Base-by-base conservation (phyloP, 2,329 filamentous ascomycete species). In the Ophiostoma piceae region DNA sequence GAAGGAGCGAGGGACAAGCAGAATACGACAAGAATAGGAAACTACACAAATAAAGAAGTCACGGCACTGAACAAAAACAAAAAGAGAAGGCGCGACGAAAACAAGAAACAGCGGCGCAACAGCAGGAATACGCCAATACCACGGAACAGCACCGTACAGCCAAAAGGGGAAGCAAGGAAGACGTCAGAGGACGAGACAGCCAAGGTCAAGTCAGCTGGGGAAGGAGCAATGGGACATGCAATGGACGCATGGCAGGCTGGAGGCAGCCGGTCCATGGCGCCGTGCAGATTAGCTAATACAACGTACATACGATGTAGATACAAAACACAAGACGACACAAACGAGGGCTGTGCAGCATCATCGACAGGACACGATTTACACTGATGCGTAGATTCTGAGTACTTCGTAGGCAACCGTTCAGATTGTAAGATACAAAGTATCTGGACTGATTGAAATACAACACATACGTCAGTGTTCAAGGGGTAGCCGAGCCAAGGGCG, bases 391-490 rank as follows among this genome's bases (percentile, higher is more conserved):
- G 3, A 57, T 29, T 29, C 26, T 29, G 26, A 29, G 26, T 29
- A 29, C 26, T 29, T 29, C 12, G 7, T 26, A 57, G 51, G 51
- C 51, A 57, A 3, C 51, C 22, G 51, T 57, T 11, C 35, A 35
- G 8, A 35, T 3, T 35, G 6, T 3, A 35, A 35, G 3, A n/a
- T n/a, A n/a, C 32, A 8, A 35, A 35, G 35, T 35, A 35, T 35
- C 35, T 35, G 32, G 32, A 35, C 8, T 35, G 35, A 35, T 8
- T 35, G 35, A 35, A 35, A 35, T 35, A 35, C 35, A 35, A 35
- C 35, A 35, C 35, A 35, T 70, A 70, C 69, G 69, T 70, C 69
- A 70, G 69, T 68, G 69, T 60, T 64, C 60, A 32, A 64, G 60
- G 67, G 57, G 67, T 26, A 41, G 22, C 60, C 60, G 60, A 64